Conservation (phyloP, 1,139 yeast species). For the Taiozyma sp. region DNA sequence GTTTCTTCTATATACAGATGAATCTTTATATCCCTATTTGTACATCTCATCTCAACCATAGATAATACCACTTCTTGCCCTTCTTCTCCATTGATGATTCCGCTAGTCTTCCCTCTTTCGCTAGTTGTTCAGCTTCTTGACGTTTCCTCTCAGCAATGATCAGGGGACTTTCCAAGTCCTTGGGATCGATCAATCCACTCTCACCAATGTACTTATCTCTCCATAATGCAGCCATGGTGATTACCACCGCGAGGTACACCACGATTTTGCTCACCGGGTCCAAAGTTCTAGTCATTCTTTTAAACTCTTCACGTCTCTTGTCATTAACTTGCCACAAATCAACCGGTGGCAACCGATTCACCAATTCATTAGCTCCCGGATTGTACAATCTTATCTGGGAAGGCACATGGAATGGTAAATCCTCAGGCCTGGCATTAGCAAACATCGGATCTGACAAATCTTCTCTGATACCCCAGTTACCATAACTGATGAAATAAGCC, state of each 20-base stretch:
- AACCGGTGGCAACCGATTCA: slow-evolving; percentile 34
- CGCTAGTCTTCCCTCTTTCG: slow-evolving; percentile 6
- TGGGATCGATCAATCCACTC: slow-evolving; percentile 9
- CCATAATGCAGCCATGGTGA: slow-evolving; percentile 25
- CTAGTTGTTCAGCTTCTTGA: slow-evolving; percentile 11
- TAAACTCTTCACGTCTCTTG: slow-evolving; percentile 45
- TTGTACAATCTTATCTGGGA: slow-evolving; percentile 24
- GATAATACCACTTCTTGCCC: slow-evolving; percentile 38
- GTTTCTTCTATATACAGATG: background rate
- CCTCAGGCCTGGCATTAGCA: slow-evolving; percentile 34
- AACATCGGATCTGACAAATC: slow-evolving; percentile 43
- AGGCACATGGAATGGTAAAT: slow-evolving; percentile 46
- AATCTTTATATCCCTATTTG: too few relatives aligned
- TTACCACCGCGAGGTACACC: slow-evolving; percentile 38
- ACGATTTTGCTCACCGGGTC: slow-evolving; percentile 53
- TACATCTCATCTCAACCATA: slow-evolving; percentile 33
- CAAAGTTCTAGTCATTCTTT: slow-evolving; percentile 40
- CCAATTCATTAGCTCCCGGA: slow-evolving; percentile 28
- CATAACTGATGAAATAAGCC: slow-evolving; percentile 56
- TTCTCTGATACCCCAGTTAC: slow-evolving; percentile 62
- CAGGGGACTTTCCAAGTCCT: slow-evolving; percentile 18
- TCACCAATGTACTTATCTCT: slow-evolving; percentile 28
- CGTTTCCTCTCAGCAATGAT: slow-evolving; percentile 16
- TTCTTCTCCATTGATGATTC: slow-evolving; percentile 11
- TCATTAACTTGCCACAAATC: slow-evolving; percentile 43